Evolutionary conservation across 2,329 filamentous ascomycete species (phyloP).

Genomic region (Ascochyta viciae-villosae): DNA sequence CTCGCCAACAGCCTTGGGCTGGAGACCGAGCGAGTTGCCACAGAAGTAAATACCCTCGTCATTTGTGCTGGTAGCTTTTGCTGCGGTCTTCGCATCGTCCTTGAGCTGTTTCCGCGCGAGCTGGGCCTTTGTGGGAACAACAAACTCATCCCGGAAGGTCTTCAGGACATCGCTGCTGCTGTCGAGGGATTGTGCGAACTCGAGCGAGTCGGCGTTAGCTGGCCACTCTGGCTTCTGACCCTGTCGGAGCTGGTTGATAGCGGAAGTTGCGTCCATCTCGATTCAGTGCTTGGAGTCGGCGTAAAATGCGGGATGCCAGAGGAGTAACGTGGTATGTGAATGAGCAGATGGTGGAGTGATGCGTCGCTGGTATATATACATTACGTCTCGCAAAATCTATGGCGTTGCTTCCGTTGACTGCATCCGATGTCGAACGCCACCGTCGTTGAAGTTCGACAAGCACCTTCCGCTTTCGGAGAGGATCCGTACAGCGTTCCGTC

Average conservation of each 20-base stretch:
- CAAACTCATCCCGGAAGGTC: slow-evolving; percentile 69
- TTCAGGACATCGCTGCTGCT: slow-evolving; percentile 43
- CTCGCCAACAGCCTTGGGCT: slow-evolving; percentile 72
- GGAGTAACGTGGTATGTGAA: background rate
- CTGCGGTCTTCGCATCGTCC: slow-evolving; percentile 41
- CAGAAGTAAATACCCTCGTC: slow-evolving; percentile 77
- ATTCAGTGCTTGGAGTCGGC: slow-evolving; percentile 15
- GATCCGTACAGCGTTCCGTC: background rate
- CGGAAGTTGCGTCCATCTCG: slow-evolving; percentile 33
- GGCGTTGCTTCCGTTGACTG: slow-evolving; percentile 13
- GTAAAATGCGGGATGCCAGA: background rate
- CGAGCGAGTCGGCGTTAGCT: slow-evolving; percentile 27
- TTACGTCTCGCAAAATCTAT: slow-evolving; percentile 21
- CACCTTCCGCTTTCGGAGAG: slow-evolving; percentile 29
- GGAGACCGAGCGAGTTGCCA: slow-evolving; percentile 86
- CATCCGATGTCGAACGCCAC: slow-evolving; percentile 13
- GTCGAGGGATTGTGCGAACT: slow-evolving; percentile 40
- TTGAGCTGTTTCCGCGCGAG: slow-evolving; percentile 66
- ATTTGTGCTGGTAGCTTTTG: slow-evolving; percentile 39
- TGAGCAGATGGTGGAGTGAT: slow-evolving; percentile 6
- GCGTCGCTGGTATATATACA: slow-evolving; percentile 19
- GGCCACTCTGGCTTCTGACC: slow-evolving; percentile 41
- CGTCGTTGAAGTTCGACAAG: background rate
- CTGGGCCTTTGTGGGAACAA: slow-evolving; percentile 76
- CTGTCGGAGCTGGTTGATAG: slow-evolving; percentile 37